Evolutionary conservation across 192 early-diverging fungal species (phyloP).

Genomic region (Coemansia sp.): DNA sequence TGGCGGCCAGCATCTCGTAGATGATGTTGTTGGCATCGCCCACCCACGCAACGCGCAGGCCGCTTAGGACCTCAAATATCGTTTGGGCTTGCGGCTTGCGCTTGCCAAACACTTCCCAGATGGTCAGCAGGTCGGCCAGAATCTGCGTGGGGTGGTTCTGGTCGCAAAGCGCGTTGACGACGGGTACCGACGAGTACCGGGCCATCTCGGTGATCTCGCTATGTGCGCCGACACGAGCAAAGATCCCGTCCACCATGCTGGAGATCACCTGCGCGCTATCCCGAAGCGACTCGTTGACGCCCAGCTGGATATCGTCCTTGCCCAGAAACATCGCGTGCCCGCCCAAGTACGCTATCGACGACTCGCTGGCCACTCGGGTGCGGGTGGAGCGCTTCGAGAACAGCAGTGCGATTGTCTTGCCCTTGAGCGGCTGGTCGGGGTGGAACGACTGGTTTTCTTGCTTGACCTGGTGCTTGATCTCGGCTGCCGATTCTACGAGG

Average conservation of each 20-base stretch:
- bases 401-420: conserved; percentile 87
- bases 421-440: conserved; percentile 60
- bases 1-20: conserved; percentile 82
- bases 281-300: conserved; percentile 89
- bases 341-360: conserved; percentile 86
- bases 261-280: conserved; percentile 91
- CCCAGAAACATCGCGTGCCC: conserved; percentile 96
- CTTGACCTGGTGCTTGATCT: conserved; percentile 76
- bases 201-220: conserved; percentile 86
- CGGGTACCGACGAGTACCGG: conserved; percentile 82
- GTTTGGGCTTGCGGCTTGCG: conserved; percentile 15
- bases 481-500: conserved; percentile 73
- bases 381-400: conserved; percentile 97
- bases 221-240: conserved; percentile 91
- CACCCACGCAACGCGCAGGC: conserved; percentile 91
- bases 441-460: conserved; percentile 51
- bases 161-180: conserved; percentile 94
- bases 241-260: conserved; percentile 93
- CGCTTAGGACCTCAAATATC: conserved; percentile 54
- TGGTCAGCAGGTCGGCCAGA: conserved; percentile 91
- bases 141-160: conserved; percentile 97
- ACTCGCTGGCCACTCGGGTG: conserved; percentile 92
- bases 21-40: conserved; percentile 98
- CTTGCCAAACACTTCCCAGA: conserved; percentile 71
- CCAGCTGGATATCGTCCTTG: conserved; percentile 92